Evolutionary conservation across 2,329 filamentous ascomycete genomes (phyloP), one percentile per base, ranked within the genome.

Genomic region (Penicillium sp.): DNA sequence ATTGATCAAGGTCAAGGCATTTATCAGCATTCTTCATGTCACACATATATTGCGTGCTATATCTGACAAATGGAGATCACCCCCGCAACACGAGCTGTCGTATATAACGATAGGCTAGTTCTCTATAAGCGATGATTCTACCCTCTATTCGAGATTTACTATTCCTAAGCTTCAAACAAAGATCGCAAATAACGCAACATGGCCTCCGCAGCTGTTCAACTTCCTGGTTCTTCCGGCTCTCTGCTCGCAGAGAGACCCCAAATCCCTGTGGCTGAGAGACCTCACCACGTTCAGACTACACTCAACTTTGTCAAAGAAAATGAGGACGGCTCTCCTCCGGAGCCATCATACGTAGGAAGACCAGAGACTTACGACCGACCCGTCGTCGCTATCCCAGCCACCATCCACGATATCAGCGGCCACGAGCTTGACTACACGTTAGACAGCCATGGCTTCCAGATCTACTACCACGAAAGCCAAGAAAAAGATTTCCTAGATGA

Each of bases 271-370:
- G 36, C 54, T 4, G 62, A 69, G 5, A 62, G 61, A 7, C 67
- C 65, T 5, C 68, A 68, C 40, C 65, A 70, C 52, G 74, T 78
- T 53, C 70, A 73, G 49, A 74, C 77, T 19, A 74, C 69, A 3
- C 70, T 80, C 43, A 78, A 79, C 57, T 80, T 79, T 64, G 73
- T 76, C 38, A 77, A 78, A 63, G 72, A 75, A 38, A 65, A 77
- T 34, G 68, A 68, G 13, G 71, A 76, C 51, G 76, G 70, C 27
- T 79, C 60, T 64, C 78, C 68, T 66, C 78, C 71, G 63, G 73
- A 62, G 53, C 69, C 70, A 0, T 60, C 43, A 27, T 67, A 78
- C 56, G 69, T 68, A 19, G 67, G 68, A 2, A 67, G 66, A 30
- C 70, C 75, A 10, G 63, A 71, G 43, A 73, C 76, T 40, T 78